Evolutionary conservation across 768 basidiomycete species (phyloP).

Genomic region (Lactifluus pinguis): DNA sequence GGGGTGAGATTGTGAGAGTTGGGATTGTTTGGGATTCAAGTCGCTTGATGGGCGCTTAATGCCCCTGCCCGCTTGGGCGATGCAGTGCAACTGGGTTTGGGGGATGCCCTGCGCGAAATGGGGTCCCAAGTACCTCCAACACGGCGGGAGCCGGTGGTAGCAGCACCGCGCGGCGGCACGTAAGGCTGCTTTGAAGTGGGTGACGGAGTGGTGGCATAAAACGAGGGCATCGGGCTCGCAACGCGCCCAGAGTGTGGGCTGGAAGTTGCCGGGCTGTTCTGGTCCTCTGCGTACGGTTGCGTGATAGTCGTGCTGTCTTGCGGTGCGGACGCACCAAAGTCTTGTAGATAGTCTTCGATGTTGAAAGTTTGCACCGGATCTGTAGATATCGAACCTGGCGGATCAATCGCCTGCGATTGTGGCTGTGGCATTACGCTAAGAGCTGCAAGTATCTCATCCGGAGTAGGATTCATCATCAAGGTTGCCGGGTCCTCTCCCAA

Average conservation of each 20-base stretch:
- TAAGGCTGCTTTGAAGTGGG: background rate
- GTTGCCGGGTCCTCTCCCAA: background rate
- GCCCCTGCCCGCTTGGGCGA: slow-evolving; percentile 3
- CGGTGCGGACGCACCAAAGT: background rate
- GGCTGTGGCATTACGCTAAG: background rate
- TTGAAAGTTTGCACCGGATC: slow-evolving; percentile 1
- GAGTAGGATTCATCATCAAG: background rate
- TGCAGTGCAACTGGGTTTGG: background rate
- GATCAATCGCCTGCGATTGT: background rate
- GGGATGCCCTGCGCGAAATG: background rate
- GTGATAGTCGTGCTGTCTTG: background rate
- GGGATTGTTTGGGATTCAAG: background rate
- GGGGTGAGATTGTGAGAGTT: background rate
- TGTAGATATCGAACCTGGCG: background rate
- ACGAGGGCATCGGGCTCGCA: background rate
- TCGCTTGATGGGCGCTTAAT: background rate
- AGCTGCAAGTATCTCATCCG: background rate
- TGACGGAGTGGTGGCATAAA: slow-evolving; percentile 1
- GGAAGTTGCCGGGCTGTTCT: background rate
- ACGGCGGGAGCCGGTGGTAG: slow-evolving; percentile 1
- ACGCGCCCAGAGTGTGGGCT: background rate
- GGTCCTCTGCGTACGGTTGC: background rate
- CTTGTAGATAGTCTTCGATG: slow-evolving; percentile 9
- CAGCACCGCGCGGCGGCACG: slow-evolving; percentile 7
- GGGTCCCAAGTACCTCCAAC: slow-evolving; percentile 18